These are phyloP conservation scores for Trifolium pratense DNA, from an alignment of 306 rosid species.

Conservation along the genomic window DNA sequence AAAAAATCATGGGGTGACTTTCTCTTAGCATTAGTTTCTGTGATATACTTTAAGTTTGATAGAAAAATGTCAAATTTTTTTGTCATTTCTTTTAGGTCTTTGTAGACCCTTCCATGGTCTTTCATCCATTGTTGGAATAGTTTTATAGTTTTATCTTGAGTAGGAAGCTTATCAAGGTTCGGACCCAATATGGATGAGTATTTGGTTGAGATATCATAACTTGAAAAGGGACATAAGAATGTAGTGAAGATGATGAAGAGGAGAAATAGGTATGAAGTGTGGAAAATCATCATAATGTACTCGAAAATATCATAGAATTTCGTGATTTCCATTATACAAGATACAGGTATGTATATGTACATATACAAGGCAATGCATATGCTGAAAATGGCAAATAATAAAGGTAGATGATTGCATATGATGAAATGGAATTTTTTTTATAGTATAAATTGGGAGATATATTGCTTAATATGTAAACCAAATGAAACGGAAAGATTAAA, in stretches of 20 bases:
- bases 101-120: slow-evolving; percentile 53
- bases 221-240: slow-evolving; percentile 40
- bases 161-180: slow-evolving; percentile 43
- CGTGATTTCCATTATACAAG: too few relatives aligned
- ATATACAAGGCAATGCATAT: too few relatives aligned
- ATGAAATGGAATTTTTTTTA: too few relatives aligned
- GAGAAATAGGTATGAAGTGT: background rate
- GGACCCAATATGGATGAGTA: slow-evolving; percentile 48
- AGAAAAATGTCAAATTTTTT: slow-evolving; percentile 57
- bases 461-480: too few relatives aligned
- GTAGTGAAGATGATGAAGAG: slow-evolving; percentile 8
- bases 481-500: too few relatives aligned
- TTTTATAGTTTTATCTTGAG: slow-evolving; percentile 45
- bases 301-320: too few relatives aligned
- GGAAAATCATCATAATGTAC: background rate
- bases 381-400: too few relatives aligned
- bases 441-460: too few relatives aligned
- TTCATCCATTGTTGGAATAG: slow-evolving; percentile 56
- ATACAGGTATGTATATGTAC: too few relatives aligned
- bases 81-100: slow-evolving; percentile 45
- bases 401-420: too few relatives aligned
- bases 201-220: slow-evolving; percentile 32
- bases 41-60: slow-evolving; percentile 49
- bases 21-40: slow-evolving; percentile 49
- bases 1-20: slow-evolving; percentile 7